Conservation (phyloP, 176 grass and related monocot species). For the maize (Zea mays) region DNA sequence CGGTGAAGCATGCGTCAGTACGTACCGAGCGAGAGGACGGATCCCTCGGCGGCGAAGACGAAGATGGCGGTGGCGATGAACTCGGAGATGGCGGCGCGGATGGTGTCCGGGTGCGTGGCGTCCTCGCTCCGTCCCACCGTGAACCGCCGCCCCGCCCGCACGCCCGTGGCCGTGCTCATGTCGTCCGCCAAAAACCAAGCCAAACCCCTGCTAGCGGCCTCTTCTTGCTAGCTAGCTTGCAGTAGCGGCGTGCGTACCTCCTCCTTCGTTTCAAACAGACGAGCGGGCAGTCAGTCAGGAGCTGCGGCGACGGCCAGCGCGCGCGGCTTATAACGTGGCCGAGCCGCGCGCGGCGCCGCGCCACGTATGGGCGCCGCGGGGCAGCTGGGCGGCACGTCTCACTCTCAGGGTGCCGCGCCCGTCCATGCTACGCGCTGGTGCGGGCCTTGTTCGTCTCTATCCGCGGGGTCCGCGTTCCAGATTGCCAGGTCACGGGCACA, state of each 20-base stretch:
- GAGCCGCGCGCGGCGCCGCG: constrained; percentile 13
- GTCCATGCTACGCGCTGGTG: background rate
- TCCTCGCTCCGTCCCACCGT: constrained; percentile 74
- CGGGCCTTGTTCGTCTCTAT: background rate
- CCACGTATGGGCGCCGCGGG: constrained; percentile 51
- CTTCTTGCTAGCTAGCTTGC: too few relatives aligned
- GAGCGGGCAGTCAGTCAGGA: background rate
- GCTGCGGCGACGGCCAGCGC: background rate
- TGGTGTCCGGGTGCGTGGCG: constrained; percentile 72
- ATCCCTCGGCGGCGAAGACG: constrained; percentile 95
- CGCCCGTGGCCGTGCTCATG: constrained; percentile 46
- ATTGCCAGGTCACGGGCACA: constrained; percentile 22
- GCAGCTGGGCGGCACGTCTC: constrained; percentile 59
- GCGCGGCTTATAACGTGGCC: constrained; percentile 32
- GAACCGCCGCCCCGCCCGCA: constrained; percentile 47
- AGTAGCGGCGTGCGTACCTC: background rate
- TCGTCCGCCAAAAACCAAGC: background rate
- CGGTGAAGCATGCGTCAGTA: background rate
- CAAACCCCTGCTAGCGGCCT: background rate
- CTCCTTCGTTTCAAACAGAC: background rate
- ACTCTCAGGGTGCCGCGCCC: background rate
- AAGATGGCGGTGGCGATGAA: constrained; percentile 88
- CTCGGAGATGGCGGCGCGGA: constrained; percentile 83
- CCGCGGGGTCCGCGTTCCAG: background rate
- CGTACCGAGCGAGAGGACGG: constrained; percentile 83